Evolutionary conservation across 345 rosid genomes (phyloP).

Genomic region (Eucalyptus tenuipes): DNA sequence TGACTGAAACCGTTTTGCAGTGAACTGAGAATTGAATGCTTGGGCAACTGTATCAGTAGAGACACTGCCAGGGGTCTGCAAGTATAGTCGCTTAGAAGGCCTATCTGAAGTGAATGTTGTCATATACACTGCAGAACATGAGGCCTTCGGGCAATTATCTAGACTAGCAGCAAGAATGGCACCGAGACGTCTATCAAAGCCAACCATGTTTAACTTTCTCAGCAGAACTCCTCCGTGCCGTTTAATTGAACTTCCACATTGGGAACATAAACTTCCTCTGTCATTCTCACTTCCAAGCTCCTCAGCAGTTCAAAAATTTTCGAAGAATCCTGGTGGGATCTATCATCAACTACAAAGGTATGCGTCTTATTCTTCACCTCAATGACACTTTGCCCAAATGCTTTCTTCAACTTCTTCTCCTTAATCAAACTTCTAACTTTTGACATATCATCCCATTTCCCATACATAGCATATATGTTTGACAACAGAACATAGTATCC

Average conservation of each 20-base stretch:
- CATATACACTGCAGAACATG: neutral
- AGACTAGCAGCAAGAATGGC: neutral
- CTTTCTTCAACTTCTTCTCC: slow-evolving; percentile 26
- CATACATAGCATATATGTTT: slow-evolving; percentile 39
- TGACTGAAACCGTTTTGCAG: neutral
- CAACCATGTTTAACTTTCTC: neutral
- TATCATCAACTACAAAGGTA: neutral
- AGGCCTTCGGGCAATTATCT: neutral
- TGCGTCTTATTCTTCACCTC: neutral
- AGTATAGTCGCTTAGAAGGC: neutral
- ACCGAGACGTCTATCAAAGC: neutral
- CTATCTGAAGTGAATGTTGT: neutral
- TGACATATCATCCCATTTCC: slow-evolving; percentile 31
- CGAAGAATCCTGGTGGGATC: neutral
- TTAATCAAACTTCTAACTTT: slow-evolving; percentile 25
- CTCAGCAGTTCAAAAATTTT: neutral
- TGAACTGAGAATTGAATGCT: neutral
- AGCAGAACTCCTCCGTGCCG: neutral
- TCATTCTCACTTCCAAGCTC: neutral
- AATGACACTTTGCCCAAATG: slow-evolving; percentile 23
- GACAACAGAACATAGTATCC: slow-evolving; percentile 42
- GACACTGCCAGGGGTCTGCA: neutral
- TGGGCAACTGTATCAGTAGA: neutral
- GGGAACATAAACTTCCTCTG: neutral
- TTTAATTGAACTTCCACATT: neutral